Conservation (phyloP, 2,329 filamentous ascomycete species). For the Aspergillus persii region DNA sequence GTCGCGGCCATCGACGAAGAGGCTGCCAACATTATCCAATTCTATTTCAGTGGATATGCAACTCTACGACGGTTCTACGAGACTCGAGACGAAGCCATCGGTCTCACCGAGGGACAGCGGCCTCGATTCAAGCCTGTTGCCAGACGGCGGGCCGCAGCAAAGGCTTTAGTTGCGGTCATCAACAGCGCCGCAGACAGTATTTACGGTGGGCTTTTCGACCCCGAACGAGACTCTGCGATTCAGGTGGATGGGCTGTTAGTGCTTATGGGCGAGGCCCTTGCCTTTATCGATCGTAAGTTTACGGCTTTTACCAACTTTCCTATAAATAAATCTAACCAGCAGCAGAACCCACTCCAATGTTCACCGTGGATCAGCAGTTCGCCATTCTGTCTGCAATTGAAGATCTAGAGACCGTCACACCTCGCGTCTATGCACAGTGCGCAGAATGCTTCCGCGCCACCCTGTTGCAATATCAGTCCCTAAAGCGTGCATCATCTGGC, state of each 20-base stretch:
- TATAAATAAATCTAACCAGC: conserved; percentile 14
- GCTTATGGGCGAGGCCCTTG: conserved; percentile 77
- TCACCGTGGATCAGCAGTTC: conserved; percentile 71
- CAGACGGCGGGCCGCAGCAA: conserved; percentile 67
- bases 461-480: conserved; percentile 65
- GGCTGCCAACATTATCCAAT: conserved; percentile 78
- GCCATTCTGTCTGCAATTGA: conserved; percentile 73
- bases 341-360: conserved; percentile 54
- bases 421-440: conserved; percentile 69
- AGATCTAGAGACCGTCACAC: conserved; percentile 72
- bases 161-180: conserved; percentile 77
- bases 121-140: conserved; percentile 53
- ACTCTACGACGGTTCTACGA: conserved; percentile 88
- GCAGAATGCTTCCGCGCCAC: conserved; percentile 77
- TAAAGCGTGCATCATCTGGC: conserved; percentile 37
- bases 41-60: conserved; percentile 86
- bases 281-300: conserved; percentile 64
- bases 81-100: conserved; percentile 68
- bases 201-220: conserved; percentile 83
- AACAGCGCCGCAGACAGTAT: conserved; percentile 86
- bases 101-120: conserved; percentile 37
- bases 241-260: conserved; percentile 83
- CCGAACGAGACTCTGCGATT: conserved; percentile 74
- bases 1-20: conserved; percentile 74
- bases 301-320: neutral